Conservation (phyloP, 768 basidiomycete genomes). For the Macrolepiota dolichaula region DNA sequence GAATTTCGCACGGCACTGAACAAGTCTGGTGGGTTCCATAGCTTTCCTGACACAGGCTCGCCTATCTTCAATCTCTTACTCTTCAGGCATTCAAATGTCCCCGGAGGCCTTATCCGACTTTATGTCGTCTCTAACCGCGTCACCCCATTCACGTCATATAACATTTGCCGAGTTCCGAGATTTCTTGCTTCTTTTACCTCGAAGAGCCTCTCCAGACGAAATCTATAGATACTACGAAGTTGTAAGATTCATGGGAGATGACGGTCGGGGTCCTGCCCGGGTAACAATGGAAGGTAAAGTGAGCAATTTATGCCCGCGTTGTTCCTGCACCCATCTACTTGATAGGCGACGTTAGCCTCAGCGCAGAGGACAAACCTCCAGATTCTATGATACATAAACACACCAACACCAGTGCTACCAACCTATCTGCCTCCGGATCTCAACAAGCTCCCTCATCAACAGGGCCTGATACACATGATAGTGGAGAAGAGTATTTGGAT, state of each 20-base stretch:
- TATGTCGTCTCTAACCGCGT: slow-evolving; percentile 72
- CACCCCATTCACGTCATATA: slow-evolving; percentile 63
- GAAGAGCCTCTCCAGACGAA: slow-evolving; percentile 75
- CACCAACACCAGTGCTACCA: slow-evolving; percentile 1
- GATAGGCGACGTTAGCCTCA: slow-evolving; percentile 73
- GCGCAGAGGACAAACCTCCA: slow-evolving; percentile 70
- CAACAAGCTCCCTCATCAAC: slow-evolving; percentile 12
- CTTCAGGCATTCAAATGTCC: slow-evolving; percentile 67
- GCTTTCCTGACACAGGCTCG: background rate
- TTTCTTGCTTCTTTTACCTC: slow-evolving; percentile 83
- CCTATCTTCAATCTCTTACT: background rate
- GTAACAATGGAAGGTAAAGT: slow-evolving; percentile 85
- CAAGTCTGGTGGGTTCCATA: slow-evolving; percentile 57
- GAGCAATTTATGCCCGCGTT: background rate
- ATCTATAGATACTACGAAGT: slow-evolving; percentile 84
- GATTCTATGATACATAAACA: slow-evolving; percentile 20
- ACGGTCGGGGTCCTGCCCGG: slow-evolving; percentile 74
- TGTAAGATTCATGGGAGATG: slow-evolving; percentile 63
- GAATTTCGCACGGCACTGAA: slow-evolving; percentile 43
- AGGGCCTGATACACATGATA: slow-evolving; percentile 3
- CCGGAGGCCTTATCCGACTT: slow-evolving; percentile 75
- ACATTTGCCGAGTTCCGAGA: slow-evolving; percentile 86
- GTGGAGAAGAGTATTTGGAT: slow-evolving; percentile 23
- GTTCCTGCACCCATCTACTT: background rate
- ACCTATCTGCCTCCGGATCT: slow-evolving; percentile 5